Conservation (phyloP, 345 rosid species). For the Lagerstroemia speciosa region DNA sequence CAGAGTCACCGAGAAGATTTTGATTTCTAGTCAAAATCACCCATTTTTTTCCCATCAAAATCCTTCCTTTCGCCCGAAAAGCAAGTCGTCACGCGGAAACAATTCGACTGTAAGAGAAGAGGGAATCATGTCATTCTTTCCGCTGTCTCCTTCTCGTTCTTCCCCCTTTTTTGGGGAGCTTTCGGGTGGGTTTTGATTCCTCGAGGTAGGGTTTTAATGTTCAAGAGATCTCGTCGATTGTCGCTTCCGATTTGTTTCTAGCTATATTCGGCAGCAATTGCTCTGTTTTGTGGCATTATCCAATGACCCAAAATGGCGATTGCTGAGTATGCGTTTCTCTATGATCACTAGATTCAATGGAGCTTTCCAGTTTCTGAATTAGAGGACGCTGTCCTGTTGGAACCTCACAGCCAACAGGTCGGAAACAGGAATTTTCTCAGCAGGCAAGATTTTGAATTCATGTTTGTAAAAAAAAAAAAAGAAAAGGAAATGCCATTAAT, state of each 20-base stretch:
- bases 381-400: no score
- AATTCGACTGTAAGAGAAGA: background rate
- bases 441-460: no score
- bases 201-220: background rate
- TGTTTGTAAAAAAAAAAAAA: no score
- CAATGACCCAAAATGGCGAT: background rate
- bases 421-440: no score
- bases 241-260: background rate
- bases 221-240: background rate
- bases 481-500: no score
- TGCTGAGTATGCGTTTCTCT: background rate
- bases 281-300: background rate
- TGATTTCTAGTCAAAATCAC: no score
- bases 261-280: background rate
- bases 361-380: no score
- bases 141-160: background rate
- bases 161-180: background rate
- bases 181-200: background rate
- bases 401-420: no score
- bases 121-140: background rate
- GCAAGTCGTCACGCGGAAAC: background rate
- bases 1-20: no score
- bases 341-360: background rate
- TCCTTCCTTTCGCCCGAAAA: background rate
- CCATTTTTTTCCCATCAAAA: background rate